phyloP scores from a whole-genome alignment of 441 rosid species.

The Rhodomyrtus psidioides region DNA sequence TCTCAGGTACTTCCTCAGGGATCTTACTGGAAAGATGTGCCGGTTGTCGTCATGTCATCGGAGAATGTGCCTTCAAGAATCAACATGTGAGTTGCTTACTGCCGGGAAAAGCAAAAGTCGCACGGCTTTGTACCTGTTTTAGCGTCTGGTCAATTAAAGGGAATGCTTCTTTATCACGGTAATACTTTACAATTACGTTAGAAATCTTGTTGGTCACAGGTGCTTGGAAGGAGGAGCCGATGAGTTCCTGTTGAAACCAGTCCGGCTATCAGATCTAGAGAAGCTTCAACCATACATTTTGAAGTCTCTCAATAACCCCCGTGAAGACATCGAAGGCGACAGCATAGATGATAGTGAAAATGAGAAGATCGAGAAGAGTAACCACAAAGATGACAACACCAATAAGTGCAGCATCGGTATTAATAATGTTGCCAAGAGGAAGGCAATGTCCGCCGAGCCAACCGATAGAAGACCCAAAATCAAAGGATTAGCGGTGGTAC shows the following conservation, averaged over 20 bases:
- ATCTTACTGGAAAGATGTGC: slow-evolving; percentile 34
- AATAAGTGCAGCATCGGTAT: neutral
- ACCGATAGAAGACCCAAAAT: slow-evolving; percentile 24
- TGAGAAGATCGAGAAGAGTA: neutral
- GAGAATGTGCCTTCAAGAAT: slow-evolving; percentile 37
- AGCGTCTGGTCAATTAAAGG: neutral
- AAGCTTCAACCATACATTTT: slow-evolving; percentile 23
- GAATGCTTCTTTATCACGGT: neutral
- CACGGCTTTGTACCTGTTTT: neutral
- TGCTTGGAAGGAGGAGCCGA: slow-evolving; percentile 40
- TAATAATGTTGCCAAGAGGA: slow-evolving; percentile 24
- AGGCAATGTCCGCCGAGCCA: slow-evolving; percentile 24
- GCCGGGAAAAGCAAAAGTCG: neutral
- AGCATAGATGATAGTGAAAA: neutral
- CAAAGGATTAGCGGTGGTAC: slow-evolving; percentile 22
- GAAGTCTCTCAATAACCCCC: slow-evolving; percentile 15
- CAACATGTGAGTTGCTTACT: slow-evolving; percentile 16
- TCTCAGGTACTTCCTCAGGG: slow-evolving; percentile 16
- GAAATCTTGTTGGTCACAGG: slow-evolving; percentile 2
- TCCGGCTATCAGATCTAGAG: slow-evolving; percentile 23
- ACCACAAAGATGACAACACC: neutral
- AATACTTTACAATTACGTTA: neutral
- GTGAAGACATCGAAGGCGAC: neutral
- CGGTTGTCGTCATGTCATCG: slow-evolving; percentile 41
- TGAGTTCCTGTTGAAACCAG: slow-evolving; percentile 32